Evolutionary conservation across 352 stramenopile species (phyloP).

Genomic region (Pythium chondricola): DNA sequence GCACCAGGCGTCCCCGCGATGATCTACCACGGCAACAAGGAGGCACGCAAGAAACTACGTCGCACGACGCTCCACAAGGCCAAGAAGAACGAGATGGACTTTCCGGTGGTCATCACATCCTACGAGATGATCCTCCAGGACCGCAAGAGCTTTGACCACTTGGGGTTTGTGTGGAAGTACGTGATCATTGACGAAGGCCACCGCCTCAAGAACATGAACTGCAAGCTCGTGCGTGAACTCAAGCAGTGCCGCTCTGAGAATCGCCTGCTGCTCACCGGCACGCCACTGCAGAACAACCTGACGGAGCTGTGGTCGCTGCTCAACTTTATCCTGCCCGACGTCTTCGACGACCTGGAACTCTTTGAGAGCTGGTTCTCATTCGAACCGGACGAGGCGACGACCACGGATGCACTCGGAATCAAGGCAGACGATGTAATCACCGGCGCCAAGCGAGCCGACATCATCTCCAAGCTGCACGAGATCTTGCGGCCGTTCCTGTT

Average conservation of each 20-base stretch:
- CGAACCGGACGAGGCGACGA: constrained; percentile 76
- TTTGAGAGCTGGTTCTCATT: constrained; percentile 99
- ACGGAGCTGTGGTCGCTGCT: constrained; percentile 98
- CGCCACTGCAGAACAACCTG: constrained; percentile 97
- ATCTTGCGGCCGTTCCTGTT: constrained; percentile 97
- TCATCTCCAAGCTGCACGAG: constrained; percentile 95
- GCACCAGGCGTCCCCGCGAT: constrained; percentile 90
- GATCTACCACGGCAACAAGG: constrained; percentile 94
- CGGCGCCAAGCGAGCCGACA: constrained; percentile 89
- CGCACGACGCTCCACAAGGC: constrained; percentile 40
- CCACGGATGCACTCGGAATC: constrained; percentile 64
- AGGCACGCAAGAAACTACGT: constrained; percentile 40
- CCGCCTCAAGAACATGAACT: constrained; percentile 97
- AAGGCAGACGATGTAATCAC: constrained; percentile 81
- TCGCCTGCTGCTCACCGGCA: constrained; percentile 93
- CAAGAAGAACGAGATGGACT: constrained; percentile 53
- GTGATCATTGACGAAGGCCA: constrained; percentile 98
- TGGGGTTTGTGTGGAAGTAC: constrained; percentile 89
- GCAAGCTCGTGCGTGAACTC: constrained; percentile 91
- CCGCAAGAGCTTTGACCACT: constrained; percentile 42
- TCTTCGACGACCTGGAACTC: constrained; percentile 97
- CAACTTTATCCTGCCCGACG: constrained; percentile 96
- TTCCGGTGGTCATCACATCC: constrained; percentile 84
- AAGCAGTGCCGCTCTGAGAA: constrained; percentile 92
- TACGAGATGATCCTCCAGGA: constrained; percentile 86